phyloP scores from a whole-genome alignment of 768 basidiomycete genomes.

The Boletellus emodensis region DNA sequence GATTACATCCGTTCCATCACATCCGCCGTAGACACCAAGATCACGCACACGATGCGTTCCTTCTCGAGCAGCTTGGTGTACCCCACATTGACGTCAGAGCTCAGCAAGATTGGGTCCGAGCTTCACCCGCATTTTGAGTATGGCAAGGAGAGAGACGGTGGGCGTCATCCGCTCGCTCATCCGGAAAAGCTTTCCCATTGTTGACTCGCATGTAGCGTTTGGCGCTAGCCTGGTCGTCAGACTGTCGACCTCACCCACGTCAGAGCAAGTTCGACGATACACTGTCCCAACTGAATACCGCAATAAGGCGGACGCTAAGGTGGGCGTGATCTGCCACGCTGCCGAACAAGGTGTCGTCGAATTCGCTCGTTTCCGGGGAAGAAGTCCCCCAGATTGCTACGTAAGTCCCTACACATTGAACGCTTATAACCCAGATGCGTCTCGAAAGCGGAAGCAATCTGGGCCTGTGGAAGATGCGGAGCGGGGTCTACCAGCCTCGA shows the following conservation, averaged over 20 bases:
- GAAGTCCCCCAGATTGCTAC: slow-evolving; percentile 40
- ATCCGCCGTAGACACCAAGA: slow-evolving; percentile 40
- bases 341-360: slow-evolving; percentile 56
- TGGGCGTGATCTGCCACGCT: slow-evolving; percentile 50
- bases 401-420: slow-evolving; percentile 31
- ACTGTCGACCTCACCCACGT: slow-evolving; percentile 30
- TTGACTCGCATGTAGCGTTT: slow-evolving; percentile 39
- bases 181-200: neutral
- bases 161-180: slow-evolving; percentile 4
- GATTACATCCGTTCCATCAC: slow-evolving; percentile 48
- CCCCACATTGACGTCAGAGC: slow-evolving; percentile 44
- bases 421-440: slow-evolving; percentile 24
- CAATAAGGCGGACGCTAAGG: slow-evolving; percentile 58
- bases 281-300: slow-evolving; percentile 47
- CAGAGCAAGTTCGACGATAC: slow-evolving; percentile 42
- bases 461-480: slow-evolving; percentile 19
- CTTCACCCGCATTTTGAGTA: slow-evolving; percentile 40
- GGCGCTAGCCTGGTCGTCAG: slow-evolving; percentile 49
- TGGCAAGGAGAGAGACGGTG: slow-evolving; percentile 50
- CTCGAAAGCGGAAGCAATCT: slow-evolving; percentile 36
- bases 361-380: slow-evolving; percentile 53
- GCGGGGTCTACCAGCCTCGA: slow-evolving; percentile 12
- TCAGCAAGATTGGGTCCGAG: slow-evolving; percentile 37
- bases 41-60: slow-evolving; percentile 44
- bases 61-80: slow-evolving; percentile 44